These are phyloP conservation scores for Solanum dulcamara DNA, from an alignment of 257 asterid species.

Conservation along the genomic window DNA sequence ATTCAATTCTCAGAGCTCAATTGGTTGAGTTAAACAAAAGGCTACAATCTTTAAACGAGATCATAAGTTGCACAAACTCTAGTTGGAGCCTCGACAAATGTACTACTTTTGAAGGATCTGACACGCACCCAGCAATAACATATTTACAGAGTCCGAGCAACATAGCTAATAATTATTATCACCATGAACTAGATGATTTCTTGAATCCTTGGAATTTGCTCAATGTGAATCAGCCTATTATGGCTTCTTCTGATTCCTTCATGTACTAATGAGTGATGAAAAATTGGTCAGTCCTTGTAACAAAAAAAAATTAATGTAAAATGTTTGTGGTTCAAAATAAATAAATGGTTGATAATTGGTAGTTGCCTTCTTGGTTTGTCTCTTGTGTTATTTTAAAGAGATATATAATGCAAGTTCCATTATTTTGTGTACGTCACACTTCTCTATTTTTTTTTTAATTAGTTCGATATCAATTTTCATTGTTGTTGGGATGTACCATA, in stretches of 20 bases:
- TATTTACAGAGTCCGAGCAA: neutral
- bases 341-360: neutral
- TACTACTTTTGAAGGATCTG: neutral
- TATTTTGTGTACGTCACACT: neutral
- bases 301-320: neutral
- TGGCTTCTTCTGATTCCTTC: slow-evolving; percentile 28
- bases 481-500: neutral
- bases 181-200: slow-evolving; percentile 24
- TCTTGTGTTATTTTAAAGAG: neutral
- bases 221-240: slow-evolving; percentile 31
- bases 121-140: neutral
- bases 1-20: slow-evolving; percentile 21
- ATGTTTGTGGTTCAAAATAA: neutral
- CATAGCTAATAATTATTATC: slow-evolving; percentile 4
- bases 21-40: slow-evolving; percentile 28
- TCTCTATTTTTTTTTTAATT: neutral
- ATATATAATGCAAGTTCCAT: neutral
- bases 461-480: neutral
- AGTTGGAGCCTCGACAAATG: neutral
- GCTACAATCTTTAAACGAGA: slow-evolving; percentile 36
- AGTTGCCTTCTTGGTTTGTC: neutral
- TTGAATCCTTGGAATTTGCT: slow-evolving; percentile 37
- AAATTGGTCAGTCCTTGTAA: neutral
- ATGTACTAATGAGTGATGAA: slow-evolving; percentile 18
- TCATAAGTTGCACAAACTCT: neutral